These are phyloP conservation scores for Quercus parvula DNA, from an alignment of 306 rosid species.

Conservation along the genomic window DNA sequence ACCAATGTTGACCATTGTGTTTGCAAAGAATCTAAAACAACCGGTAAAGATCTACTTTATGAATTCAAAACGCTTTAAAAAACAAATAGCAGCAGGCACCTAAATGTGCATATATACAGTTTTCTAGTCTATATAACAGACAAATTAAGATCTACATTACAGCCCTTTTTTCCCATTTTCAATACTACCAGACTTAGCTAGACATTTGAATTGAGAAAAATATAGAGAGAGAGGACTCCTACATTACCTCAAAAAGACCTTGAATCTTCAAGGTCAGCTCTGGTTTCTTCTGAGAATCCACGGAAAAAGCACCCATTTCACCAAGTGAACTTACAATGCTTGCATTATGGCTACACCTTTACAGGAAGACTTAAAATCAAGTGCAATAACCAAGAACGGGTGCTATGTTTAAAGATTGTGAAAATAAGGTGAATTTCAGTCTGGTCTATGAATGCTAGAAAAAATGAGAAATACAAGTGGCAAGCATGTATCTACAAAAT, in stretches of 20 bases:
- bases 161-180: too few species aligned
- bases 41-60: too few species aligned
- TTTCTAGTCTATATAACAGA: too few species aligned
- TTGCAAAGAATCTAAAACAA: too few species aligned
- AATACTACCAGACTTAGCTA: too few species aligned
- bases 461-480: not conserved
- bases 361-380: not conserved
- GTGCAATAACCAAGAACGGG: not conserved
- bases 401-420: not conserved
- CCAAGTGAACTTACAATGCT: not conserved
- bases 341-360: not conserved
- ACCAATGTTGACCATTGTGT: too few species aligned
- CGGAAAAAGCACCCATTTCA: not conserved
- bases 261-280: not conserved
- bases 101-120: too few species aligned
- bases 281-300: not conserved
- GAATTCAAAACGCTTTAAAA: too few species aligned
- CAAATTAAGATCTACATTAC: too few species aligned
- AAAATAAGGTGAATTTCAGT: not conserved
- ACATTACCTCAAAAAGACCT: slow-evolving; percentile 11
- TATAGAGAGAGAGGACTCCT: not conserved
- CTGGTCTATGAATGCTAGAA: not conserved
- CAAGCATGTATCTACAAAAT: not conserved
- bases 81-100: too few species aligned
- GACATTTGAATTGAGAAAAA: not conserved